These are phyloP conservation scores for Batkoa obscura DNA, from an alignment of 371 early-diverging fungal genomes.

Conservation along the genomic window DNA sequence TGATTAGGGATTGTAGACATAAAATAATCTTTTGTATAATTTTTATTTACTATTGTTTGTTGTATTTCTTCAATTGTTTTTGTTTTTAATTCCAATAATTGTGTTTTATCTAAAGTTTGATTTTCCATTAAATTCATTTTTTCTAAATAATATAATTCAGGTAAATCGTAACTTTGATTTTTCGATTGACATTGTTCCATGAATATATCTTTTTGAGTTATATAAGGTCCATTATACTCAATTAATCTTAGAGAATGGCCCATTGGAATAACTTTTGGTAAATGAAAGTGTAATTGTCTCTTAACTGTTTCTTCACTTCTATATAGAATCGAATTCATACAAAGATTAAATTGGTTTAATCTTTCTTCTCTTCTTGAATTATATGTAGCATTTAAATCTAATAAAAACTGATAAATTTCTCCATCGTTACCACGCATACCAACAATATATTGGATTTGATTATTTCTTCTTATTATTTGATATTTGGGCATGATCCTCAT, in stretches of 20 bases:
- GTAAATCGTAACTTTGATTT: conserved; percentile 60
- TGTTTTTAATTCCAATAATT: conserved; percentile 49
- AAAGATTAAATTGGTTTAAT: conserved; percentile 76
- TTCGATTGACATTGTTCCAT: conserved; percentile 54
- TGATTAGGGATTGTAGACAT: conserved; percentile 33
- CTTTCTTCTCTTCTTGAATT: conserved; percentile 84
- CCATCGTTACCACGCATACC: conserved; percentile 87
- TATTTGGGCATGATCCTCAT: conserved; percentile 85
- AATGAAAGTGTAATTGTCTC: conserved; percentile 69
- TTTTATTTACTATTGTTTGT: conserved; percentile 54
- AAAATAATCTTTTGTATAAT: conserved; percentile 51
- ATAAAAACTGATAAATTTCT: conserved; percentile 63
- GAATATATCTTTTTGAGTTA: conserved; percentile 67
- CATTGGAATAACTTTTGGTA: conserved; percentile 78
- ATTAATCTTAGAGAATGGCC: conserved; percentile 86
- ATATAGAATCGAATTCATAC: conserved; percentile 65
- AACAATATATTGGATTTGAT: conserved; percentile 50
- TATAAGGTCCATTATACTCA: conserved; percentile 73
- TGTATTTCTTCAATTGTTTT: conserved; percentile 66
- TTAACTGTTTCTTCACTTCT: conserved; percentile 53
- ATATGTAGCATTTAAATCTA: conserved; percentile 77
- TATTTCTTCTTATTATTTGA: conserved; percentile 55
- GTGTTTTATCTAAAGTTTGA: conserved; percentile 25
- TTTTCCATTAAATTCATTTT: neutral
- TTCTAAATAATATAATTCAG: conserved; percentile 40